phyloP scores from a whole-genome alignment of 495 filamentous ascomycete species.

The Parathielavia hyrcaniae region DNA sequence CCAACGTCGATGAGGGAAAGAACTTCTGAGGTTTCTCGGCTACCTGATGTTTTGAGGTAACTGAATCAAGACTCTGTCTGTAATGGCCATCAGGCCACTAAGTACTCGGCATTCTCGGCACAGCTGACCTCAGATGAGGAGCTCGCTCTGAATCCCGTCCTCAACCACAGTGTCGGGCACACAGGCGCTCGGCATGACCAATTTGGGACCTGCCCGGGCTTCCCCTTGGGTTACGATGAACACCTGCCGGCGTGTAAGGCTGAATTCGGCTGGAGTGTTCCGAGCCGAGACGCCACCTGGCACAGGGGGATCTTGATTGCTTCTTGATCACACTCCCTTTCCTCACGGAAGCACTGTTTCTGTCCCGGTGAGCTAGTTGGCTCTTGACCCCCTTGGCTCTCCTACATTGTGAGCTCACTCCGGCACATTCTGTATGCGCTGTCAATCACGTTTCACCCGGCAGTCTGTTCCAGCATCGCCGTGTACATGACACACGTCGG shows the following conservation, averaged over 20 bases:
- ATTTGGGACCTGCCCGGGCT: not conserved
- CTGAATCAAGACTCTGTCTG: not conserved
- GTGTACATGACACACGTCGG: constrained; percentile 45
- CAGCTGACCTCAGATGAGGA: constrained; percentile 5
- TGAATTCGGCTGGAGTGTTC: constrained; percentile 32
- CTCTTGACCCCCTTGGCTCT: constrained; percentile 5
- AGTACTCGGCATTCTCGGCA: constrained; percentile 12
- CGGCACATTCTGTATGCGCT: constrained; percentile 16
- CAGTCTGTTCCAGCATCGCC: constrained; percentile 32
- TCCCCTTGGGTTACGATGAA: not conserved
- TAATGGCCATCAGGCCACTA: constrained; percentile 18
- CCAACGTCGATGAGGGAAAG: constrained; percentile 39
- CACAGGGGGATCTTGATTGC: constrained; percentile 18
- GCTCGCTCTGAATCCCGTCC: constrained; percentile 9
- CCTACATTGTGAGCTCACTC: constrained; percentile 12
- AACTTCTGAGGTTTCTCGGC: not conserved
- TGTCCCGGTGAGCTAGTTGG: not conserved
- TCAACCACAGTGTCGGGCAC: constrained; percentile 9
- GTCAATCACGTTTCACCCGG: constrained; percentile 40
- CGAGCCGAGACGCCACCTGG: constrained; percentile 36
- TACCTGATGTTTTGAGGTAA: not conserved
- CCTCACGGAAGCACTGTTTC: constrained; percentile 7
- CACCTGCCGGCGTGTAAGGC: constrained; percentile 13
- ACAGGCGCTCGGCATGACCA: constrained; percentile 1
- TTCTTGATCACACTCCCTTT: constrained; percentile 14